These are phyloP conservation scores for Populus simonii DNA, from an alignment of 345 rosid species.

Conservation along the genomic window DNA sequence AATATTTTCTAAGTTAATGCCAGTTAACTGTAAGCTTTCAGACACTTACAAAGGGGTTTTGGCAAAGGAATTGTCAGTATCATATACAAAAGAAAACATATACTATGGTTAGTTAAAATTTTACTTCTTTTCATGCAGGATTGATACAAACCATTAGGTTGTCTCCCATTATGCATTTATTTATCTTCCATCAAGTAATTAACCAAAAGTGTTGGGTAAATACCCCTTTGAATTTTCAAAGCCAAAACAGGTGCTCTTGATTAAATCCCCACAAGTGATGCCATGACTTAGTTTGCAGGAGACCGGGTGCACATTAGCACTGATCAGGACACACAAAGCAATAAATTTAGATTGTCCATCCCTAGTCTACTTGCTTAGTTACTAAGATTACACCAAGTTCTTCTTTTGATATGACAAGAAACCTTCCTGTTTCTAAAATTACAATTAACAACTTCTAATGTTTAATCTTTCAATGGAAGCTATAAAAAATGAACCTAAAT, in stretches of 20 bases:
- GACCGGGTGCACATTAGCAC: not conserved
- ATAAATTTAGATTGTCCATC: not conserved
- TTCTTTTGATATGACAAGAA: not conserved
- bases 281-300: not conserved
- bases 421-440: not conserved
- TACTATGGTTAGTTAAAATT: not conserved
- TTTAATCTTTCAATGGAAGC: not conserved
- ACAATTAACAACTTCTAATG: not conserved
- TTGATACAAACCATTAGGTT: not conserved
- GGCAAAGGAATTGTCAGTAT: not conserved
- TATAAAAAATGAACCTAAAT: not conserved
- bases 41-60: not conserved
- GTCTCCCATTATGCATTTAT: constrained; percentile 3
- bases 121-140: not conserved
- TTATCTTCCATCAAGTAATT: not conserved
- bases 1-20: not conserved
- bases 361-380: not conserved
- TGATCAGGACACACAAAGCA: not conserved
- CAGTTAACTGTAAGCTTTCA: not conserved
- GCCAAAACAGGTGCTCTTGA: not conserved
- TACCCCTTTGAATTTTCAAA: not conserved
- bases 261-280: not conserved
- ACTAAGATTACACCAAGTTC: not conserved
- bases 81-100: not conserved
- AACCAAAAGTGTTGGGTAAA: not conserved